phyloP scores from a whole-genome alignment of 352 stramenopile species.

The Globisporangium orthogonon region DNA sequence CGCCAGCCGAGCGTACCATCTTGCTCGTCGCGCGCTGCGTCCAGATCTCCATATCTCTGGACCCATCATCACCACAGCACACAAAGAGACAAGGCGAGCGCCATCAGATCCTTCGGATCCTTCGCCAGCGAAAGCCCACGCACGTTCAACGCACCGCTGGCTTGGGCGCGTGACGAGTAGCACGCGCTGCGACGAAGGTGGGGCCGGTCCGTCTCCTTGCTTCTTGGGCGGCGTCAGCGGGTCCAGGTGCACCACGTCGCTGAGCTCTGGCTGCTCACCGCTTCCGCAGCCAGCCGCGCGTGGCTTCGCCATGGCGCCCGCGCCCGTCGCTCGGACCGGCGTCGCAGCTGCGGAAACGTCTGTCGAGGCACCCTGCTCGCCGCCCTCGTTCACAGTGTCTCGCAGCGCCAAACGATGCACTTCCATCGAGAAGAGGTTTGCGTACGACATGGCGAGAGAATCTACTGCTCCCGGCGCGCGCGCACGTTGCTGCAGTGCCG shows the following conservation, averaged over 20 bases:
- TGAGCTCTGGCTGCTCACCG: conserved; percentile 11
- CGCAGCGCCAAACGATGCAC: conserved; percentile 62
- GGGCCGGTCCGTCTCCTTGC: neutral
- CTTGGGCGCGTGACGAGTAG: conserved; percentile 72
- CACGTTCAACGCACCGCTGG: conserved; percentile 28
- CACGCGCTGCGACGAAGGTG: conserved; percentile 32
- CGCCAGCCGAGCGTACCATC: conserved; percentile 56
- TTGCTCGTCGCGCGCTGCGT: conserved; percentile 70
- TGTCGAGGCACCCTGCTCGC: conserved; percentile 12
- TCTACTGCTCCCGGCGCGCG: neutral
- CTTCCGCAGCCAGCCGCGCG: neutral
- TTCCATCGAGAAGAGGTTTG: conserved; percentile 34
- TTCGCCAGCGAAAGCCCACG: neutral
- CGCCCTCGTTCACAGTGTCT: conserved; percentile 59
- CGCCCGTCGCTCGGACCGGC: neutral
- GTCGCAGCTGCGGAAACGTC: neutral
- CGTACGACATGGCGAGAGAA: conserved; percentile 11
- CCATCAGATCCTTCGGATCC: too few species aligned
- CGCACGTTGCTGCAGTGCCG: too few species aligned
- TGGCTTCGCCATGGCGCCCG: neutral
- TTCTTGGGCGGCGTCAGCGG: conserved; percentile 4
- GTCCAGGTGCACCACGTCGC: conserved; percentile 8
- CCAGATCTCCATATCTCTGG: conserved; percentile 77
- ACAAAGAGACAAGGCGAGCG: neutral
- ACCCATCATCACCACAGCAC: conserved; percentile 1